Evolutionary conservation across 2,329 filamentous ascomycete species (phyloP).

Genomic region (Ascosphaera pollenicola): DNA sequence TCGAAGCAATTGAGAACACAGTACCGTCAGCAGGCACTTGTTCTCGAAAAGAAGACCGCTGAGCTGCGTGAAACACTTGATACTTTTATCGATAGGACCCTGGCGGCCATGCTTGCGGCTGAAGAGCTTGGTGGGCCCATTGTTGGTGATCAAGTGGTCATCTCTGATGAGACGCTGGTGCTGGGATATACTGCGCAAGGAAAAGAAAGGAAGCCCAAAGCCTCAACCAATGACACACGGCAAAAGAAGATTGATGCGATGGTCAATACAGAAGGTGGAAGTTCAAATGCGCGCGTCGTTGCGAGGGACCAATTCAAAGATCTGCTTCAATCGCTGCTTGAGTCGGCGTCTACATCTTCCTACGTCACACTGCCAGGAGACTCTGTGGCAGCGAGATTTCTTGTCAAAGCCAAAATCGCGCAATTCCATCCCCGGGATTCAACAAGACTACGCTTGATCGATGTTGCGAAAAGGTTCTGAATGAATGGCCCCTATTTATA

Average conservation of each 20-base stretch:
- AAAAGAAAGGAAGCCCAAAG: slow-evolving; percentile 24
- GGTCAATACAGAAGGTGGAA: slow-evolving; percentile 12
- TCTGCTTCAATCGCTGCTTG: slow-evolving; percentile 25
- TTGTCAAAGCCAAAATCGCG: slow-evolving; percentile 32
- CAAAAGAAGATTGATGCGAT: slow-evolving; percentile 31
- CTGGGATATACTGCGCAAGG: slow-evolving; percentile 32
- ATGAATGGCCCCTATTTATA: neutral
- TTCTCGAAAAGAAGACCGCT: slow-evolving; percentile 38
- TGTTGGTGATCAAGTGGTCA: slow-evolving; percentile 51
- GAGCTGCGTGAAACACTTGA: slow-evolving; percentile 42
- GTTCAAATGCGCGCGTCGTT: slow-evolving; percentile 22
- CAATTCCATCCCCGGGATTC: slow-evolving; percentile 34
- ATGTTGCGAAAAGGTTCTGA: slow-evolving; percentile 22
- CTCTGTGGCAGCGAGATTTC: slow-evolving; percentile 29
- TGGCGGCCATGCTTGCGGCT: slow-evolving; percentile 57
- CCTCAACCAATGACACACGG: slow-evolving; percentile 10
- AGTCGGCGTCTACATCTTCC: slow-evolving; percentile 17
- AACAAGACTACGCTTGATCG: slow-evolving; percentile 27
- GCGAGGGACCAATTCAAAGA: slow-evolving; percentile 26
- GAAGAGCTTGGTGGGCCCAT: slow-evolving; percentile 69
- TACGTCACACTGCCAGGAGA: slow-evolving; percentile 28
- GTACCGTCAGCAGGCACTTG: slow-evolving; percentile 34
- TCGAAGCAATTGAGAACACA: slow-evolving; percentile 39
- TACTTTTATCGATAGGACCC: slow-evolving; percentile 45
- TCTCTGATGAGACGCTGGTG: slow-evolving; percentile 29